Conservation (phyloP, 192 early-diverging fungal genomes). For the Endogone sp. region DNA sequence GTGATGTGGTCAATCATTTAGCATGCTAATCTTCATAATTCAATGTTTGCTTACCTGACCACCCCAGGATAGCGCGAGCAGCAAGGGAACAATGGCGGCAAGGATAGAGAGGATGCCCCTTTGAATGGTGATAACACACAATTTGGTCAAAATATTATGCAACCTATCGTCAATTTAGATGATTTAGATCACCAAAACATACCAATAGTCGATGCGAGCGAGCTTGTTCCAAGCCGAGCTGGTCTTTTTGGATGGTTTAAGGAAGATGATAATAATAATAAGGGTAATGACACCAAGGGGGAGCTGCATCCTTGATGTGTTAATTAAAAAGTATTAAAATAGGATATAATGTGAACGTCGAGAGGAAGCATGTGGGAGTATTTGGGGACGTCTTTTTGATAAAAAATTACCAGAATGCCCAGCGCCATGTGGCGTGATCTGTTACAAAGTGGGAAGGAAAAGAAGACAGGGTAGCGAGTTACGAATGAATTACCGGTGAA, state of each 20-base stretch:
- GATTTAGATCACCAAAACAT: too few species aligned
- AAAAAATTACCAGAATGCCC: conserved; percentile 43
- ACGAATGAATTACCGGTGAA: not conserved
- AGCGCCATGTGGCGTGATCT: conserved; percentile 56
- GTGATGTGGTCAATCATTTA: too few species aligned
- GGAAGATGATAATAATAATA: not conserved
- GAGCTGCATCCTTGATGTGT: not conserved
- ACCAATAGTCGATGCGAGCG: conserved; percentile 1
- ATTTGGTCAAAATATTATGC: too few species aligned
- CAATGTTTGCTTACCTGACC: not conserved
- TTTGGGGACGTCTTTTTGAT: too few species aligned
- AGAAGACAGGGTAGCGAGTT: too few species aligned
- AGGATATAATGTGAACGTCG: too few species aligned
- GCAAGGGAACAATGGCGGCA: not conserved
- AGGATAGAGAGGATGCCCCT: not conserved
- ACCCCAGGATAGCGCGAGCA: not conserved
- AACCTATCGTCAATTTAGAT: too few species aligned
- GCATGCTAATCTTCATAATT: too few species aligned
- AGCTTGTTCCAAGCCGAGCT: not conserved
- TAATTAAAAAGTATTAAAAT: too few species aligned
- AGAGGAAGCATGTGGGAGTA: too few species aligned
- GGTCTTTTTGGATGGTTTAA: not conserved
- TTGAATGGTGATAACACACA: too few species aligned
- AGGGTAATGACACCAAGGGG: not conserved
- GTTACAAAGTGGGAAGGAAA: conserved; percentile 7